phyloP scores from a whole-genome alignment of 768 basidiomycete genomes.

The Leccinum rimulosum region DNA sequence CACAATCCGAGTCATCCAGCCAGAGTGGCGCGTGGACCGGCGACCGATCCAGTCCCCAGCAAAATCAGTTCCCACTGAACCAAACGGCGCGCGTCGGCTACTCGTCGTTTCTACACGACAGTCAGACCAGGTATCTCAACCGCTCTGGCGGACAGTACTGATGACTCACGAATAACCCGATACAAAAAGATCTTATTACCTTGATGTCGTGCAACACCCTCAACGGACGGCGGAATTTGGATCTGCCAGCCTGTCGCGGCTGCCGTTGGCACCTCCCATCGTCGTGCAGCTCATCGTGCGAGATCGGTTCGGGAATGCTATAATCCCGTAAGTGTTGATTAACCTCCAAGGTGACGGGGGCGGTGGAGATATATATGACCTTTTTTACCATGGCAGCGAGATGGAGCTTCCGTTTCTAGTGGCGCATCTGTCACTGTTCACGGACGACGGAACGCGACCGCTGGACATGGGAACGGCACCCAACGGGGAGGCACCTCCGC shows the following conservation, averaged over 20 bases:
- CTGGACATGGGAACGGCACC: constrained; percentile 65
- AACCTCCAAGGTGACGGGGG: constrained; percentile 16
- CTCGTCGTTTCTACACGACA: constrained; percentile 55
- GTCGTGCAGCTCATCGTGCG: constrained; percentile 77
- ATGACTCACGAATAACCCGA: constrained; percentile 19
- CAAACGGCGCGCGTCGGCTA: constrained; percentile 52
- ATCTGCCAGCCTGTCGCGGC: constrained; percentile 65
- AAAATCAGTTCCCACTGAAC: constrained; percentile 36
- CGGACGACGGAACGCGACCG: constrained; percentile 60
- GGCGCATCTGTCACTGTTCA: constrained; percentile 75
- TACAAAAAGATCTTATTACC: constrained; percentile 60
- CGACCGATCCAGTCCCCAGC: constrained; percentile 35
- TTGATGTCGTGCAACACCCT: constrained; percentile 86
- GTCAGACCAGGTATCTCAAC: constrained; percentile 48
- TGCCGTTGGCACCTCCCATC: constrained; percentile 82
- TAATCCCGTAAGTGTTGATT: constrained; percentile 68
- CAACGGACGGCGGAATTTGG: constrained; percentile 81
- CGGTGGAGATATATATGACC: constrained; percentile 21
- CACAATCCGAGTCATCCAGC: constrained; percentile 33
- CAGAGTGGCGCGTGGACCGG: constrained; percentile 27
- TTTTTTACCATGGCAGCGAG: constrained; percentile 51
- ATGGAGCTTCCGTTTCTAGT: constrained; percentile 85
- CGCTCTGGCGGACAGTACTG: constrained; percentile 8
- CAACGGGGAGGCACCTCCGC: constrained; percentile 40
- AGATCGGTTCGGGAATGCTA: constrained; percentile 65